These are phyloP conservation scores for Pythium chondricola DNA, from an alignment of 352 stramenopile genomes.

Conservation along the genomic window DNA sequence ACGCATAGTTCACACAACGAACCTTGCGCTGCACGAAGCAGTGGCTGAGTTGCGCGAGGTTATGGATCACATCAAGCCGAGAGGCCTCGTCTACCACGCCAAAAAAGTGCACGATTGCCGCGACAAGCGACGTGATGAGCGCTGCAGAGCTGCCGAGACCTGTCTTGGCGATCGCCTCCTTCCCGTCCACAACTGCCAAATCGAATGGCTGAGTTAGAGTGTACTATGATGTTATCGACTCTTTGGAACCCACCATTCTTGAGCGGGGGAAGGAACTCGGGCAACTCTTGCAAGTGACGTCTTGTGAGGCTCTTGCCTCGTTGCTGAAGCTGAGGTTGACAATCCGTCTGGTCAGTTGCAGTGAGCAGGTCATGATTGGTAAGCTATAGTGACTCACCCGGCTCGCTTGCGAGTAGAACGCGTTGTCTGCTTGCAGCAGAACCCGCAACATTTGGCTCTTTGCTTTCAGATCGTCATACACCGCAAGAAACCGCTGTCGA, in stretches of 20 bases:
- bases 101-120: constrained; percentile 85
- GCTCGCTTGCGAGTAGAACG: constrained; percentile 94
- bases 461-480: constrained; percentile 20
- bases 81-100: constrained; percentile 11
- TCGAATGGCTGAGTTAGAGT: neutral
- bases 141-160: constrained; percentile 94
- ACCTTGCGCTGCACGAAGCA: constrained; percentile 95
- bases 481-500: constrained; percentile 12
- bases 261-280: constrained; percentile 76
- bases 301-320: constrained; percentile 47
- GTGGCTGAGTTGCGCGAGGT: constrained; percentile 93
- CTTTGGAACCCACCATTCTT: constrained; percentile 29
- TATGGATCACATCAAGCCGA: constrained; percentile 78
- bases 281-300: constrained; percentile 64
- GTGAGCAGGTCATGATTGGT: neutral
- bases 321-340: constrained; percentile 70
- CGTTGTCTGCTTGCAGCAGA: constrained; percentile 92
- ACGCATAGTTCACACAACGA: neutral
- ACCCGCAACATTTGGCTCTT: constrained; percentile 44
- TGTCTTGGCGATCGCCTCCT: constrained; percentile 82
- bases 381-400: constrained; percentile 20
- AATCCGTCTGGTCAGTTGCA: neutral
- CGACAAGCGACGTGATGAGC: constrained; percentile 93
- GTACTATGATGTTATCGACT: neutral
- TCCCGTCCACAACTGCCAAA: no score